Conservation (phyloP, 2,329 filamentous ascomycete species). For the Talaromyces piceae region DNA sequence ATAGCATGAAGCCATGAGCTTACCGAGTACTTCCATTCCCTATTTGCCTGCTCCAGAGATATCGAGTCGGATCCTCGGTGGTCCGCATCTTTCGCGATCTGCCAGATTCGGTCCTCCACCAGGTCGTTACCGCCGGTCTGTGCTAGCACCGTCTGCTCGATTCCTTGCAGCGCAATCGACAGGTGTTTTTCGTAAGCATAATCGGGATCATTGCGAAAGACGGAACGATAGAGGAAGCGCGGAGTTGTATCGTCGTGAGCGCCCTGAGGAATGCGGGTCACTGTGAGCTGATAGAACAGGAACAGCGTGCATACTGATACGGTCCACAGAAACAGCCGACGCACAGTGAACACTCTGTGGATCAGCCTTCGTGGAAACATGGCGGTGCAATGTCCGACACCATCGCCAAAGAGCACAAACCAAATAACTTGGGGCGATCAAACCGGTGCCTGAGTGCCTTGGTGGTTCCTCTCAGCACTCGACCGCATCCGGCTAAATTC, state of each 20-base stretch:
- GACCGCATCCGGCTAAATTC: not conserved
- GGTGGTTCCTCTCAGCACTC: no score
- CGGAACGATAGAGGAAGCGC: constrained; percentile 22
- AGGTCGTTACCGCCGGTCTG: constrained; percentile 9
- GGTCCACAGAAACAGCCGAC: not conserved
- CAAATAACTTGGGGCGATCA: no score
- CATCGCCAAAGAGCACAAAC: not conserved
- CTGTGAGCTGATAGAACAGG: not conserved
- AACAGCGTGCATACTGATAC: not conserved
- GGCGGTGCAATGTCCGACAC: not conserved
- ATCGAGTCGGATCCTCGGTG: constrained; percentile 20
- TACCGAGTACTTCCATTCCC: constrained; percentile 23
- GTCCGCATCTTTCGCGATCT: constrained; percentile 21
- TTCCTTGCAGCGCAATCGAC: constrained; percentile 16
- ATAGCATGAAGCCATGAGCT: not conserved
- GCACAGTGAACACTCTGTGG: not conserved
- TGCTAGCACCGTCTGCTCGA: constrained; percentile 16
- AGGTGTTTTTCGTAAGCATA: constrained; percentile 20
- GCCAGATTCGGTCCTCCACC: constrained; percentile 22
- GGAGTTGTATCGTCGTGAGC: constrained; percentile 15
- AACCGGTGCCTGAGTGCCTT: no score
- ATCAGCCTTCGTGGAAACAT: not conserved
- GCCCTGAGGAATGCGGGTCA: not conserved
- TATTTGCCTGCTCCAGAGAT: constrained; percentile 20
- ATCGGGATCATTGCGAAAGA: constrained; percentile 22